phyloP scores from a whole-genome alignment of 768 basidiomycete species.

The Russula ochroleuca region DNA sequence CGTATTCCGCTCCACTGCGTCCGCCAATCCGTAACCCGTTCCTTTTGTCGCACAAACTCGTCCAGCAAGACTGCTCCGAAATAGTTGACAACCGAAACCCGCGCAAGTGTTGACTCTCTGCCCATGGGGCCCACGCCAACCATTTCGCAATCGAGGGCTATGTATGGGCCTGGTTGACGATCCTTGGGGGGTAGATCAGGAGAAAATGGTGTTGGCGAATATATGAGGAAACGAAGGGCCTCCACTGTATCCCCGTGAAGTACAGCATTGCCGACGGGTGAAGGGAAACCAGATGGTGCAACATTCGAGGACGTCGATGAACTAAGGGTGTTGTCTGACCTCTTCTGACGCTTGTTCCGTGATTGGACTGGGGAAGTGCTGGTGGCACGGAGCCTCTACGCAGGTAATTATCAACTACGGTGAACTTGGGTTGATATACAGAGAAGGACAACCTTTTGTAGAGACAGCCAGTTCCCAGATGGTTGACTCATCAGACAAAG shows the following conservation, averaged over 20 bases:
- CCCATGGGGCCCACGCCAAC: constrained; percentile 90
- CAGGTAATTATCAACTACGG: constrained; percentile 7
- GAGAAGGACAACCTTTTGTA: constrained; percentile 20
- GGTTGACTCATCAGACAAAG: neutral
- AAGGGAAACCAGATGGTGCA: neutral
- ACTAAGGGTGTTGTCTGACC: neutral
- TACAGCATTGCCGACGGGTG: neutral
- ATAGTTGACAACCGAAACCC: constrained; percentile 88
- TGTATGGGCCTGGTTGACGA: constrained; percentile 54
- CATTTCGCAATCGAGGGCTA: constrained; percentile 96
- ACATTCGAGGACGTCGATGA: constrained; percentile 13
- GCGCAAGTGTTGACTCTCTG: constrained; percentile 76
- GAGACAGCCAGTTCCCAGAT: constrained; percentile 19
- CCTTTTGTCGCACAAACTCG: constrained; percentile 79
- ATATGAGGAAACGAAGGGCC: constrained; percentile 16
- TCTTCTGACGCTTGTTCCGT: constrained; percentile 9
- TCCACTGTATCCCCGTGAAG: constrained; percentile 6
- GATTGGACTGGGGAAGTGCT: neutral
- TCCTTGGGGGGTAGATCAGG: constrained; percentile 21
- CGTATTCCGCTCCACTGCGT: constrained; percentile 88
- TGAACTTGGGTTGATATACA: neutral
- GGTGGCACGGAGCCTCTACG: constrained; percentile 11
- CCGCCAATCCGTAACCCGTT: constrained; percentile 87
- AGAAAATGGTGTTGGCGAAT: constrained; percentile 34
- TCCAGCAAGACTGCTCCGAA: constrained; percentile 77